Conservation (phyloP, 768 basidiomycete species). For the Kwoniella mangroviensis region DNA sequence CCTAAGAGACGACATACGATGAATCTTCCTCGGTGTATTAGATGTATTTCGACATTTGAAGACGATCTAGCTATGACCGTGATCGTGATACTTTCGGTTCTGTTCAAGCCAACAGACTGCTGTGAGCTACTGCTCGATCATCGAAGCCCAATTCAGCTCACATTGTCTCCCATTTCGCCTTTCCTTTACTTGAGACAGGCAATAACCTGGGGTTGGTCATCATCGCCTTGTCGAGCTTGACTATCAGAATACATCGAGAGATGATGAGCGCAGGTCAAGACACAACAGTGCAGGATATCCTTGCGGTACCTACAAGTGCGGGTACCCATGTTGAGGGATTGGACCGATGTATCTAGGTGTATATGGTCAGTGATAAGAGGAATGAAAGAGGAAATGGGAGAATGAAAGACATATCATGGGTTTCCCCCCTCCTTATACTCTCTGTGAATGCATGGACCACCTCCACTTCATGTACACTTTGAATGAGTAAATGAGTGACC, state of each 20-base stretch:
- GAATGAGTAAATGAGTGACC: not conserved
- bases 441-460: constrained; percentile 1
- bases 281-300: too few species aligned
- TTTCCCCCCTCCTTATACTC: not conserved
- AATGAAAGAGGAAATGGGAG: constrained; percentile 11
- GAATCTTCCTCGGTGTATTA: not conserved
- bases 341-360: not conserved
- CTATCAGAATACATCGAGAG: not conserved
- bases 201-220: constrained; percentile 7
- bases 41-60: not conserved
- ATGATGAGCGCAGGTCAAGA: too few species aligned
- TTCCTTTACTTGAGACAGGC: not conserved
- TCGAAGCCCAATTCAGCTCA: not conserved
- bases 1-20: not conserved
- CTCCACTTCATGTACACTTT: constrained; percentile 14
- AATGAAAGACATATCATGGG: not conserved
- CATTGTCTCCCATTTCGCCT: constrained; percentile 12
- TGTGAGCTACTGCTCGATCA: too few species aligned
- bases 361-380: not conserved
- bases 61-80: not conserved
- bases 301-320: not conserved
- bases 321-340: not conserved
- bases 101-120: not conserved
- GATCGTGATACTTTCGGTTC: not conserved
- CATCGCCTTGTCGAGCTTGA: constrained; percentile 10